A percentile compares a stretch with the other conserved stretches of the same genome.
These are phyloP conservation scores for Myriangium duriaei DNA, from an alignment of 2,329 filamentous ascomycete species.

Conservation along the genomic window DNA sequence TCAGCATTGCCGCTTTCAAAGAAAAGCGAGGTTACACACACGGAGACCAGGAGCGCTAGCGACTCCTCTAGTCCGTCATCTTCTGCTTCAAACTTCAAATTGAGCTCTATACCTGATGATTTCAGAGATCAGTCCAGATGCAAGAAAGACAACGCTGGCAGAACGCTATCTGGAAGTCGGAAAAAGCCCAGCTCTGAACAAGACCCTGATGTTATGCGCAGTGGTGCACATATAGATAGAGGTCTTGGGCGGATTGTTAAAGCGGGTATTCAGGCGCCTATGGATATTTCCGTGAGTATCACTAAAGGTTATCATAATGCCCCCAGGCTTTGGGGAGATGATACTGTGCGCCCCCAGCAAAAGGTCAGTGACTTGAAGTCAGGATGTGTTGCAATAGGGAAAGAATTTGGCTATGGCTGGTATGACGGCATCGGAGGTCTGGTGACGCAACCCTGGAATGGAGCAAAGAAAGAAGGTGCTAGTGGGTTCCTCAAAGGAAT, in stretches of 20 bases:
- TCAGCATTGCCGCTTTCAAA: too few species aligned
- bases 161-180: neutral
- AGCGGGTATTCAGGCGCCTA: slow-evolving; percentile 36
- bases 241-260: slow-evolving; percentile 24
- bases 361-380: slow-evolving; percentile 54
- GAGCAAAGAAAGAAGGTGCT: slow-evolving; percentile 47
- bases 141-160: neutral
- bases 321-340: slow-evolving; percentile 56
- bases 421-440: slow-evolving; percentile 67
- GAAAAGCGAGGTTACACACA: too few species aligned
- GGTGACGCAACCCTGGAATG: slow-evolving; percentile 57
- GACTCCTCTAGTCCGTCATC: neutral
- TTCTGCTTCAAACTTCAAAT: neutral
- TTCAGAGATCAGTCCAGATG: too few species aligned
- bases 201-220: slow-evolving; percentile 15
- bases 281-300: slow-evolving; percentile 48
- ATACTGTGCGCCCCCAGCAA: slow-evolving; percentile 51
- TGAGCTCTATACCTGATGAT: neutral
- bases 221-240: slow-evolving; percentile 20
- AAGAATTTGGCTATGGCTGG: slow-evolving; percentile 59
- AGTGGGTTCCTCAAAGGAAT: slow-evolving; percentile 63
- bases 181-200: neutral
- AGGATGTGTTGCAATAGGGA: slow-evolving; percentile 29
- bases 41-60: too few species aligned
- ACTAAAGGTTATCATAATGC: slow-evolving; percentile 61